A percentile compares a stretch with the other conserved stretches of the same genome.
Conservation (phyloP, 2,329 filamentous ascomycete genomes). For the Exutisphaerella laricina region DNA sequence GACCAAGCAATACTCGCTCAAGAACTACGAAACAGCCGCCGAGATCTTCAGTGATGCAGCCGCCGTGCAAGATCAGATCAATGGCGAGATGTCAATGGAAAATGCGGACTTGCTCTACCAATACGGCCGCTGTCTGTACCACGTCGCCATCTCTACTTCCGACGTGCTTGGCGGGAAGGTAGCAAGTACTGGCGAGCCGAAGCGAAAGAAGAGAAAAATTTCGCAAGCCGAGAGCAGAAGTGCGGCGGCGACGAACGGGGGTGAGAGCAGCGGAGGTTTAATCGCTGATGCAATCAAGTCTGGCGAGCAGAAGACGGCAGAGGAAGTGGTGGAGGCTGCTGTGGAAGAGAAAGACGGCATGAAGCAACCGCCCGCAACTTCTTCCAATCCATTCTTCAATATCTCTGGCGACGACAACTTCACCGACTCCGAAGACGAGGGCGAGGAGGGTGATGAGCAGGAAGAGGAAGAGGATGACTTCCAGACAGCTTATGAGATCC, state of each 20-base stretch:
- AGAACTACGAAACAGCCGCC: slow-evolving; percentile 78
- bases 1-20: slow-evolving; percentile 78
- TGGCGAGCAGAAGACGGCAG: slow-evolving; percentile 37
- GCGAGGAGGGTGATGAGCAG: slow-evolving; percentile 38
- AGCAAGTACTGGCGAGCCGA: slow-evolving; percentile 52
- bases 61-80: slow-evolving; percentile 82
- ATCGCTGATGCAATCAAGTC: slow-evolving; percentile 30
- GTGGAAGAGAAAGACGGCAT: slow-evolving; percentile 44
- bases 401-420: slow-evolving; percentile 94
- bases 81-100: slow-evolving; percentile 82
- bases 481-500: slow-evolving; percentile 57
- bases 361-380: slow-evolving; percentile 35
- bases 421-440: slow-evolving; percentile 65
- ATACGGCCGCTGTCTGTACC: slow-evolving; percentile 90
- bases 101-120: slow-evolving; percentile 93
- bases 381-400: slow-evolving; percentile 77
- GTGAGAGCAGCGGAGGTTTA: slow-evolving; percentile 28
- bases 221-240: slow-evolving; percentile 25
- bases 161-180: slow-evolving; percentile 86
- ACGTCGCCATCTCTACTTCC: slow-evolving; percentile 87
- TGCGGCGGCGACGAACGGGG: slow-evolving; percentile 26
- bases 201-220: slow-evolving; percentile 41
- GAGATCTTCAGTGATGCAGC: slow-evolving; percentile 86
- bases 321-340: slow-evolving; percentile 36
- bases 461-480: slow-evolving; percentile 58